Base-by-base conservation (phyloP, 108 stramenopile species). In the Skeletonema grethae region DNA sequence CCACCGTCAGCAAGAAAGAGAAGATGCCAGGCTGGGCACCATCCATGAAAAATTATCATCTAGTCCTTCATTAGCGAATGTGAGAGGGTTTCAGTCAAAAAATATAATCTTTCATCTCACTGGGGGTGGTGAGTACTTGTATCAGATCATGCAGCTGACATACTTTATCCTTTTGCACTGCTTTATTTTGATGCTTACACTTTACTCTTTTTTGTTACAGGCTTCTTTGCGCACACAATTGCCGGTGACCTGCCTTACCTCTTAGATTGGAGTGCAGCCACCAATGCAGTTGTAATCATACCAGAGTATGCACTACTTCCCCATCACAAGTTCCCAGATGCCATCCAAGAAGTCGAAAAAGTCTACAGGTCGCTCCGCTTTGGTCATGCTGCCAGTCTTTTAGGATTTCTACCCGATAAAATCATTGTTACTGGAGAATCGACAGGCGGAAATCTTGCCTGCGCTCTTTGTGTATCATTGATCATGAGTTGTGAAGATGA, bases 41-140 rank as follows among this genome's bases (percentile, higher is more conserved):
- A 93, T 93, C 15, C 84, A 87, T 13, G 91, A 89, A 69, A 72
- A 76, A 9, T 72, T 22, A 56, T 53, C 34, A 31, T 41, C 38
- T 78, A 58, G 20, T 36, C 34, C 43, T 57, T 25, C 65, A 57
- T 76, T 73, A 72, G 50, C 59, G 29, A 77, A 72, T 68, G 73
- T 63, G 20, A 73, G 50, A 34, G 72, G 71, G 57, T 84, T 76
- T 41, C 39, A 67, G n/a, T 78, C 72, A 68, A 58, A 80, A 13
- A 84, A 95, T 70, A 70, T 95, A 10, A 92, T 95, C 62, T 80
- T 95, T 22, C 94, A 95, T 65, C 68, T 90, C 36, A 90, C 91
- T 8, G 94, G 91, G 0, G 90, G 94, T 10, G 94, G 91, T 1
- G 32, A 34, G 32, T 34, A 34, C 7, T 34, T 34, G 7, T 34